A percentile compares a stretch with the other conserved stretches of the same genome.
Evolutionary conservation across 202 grass and related monocot species (phyloP).

Genomic region (Carex arenaria): DNA sequence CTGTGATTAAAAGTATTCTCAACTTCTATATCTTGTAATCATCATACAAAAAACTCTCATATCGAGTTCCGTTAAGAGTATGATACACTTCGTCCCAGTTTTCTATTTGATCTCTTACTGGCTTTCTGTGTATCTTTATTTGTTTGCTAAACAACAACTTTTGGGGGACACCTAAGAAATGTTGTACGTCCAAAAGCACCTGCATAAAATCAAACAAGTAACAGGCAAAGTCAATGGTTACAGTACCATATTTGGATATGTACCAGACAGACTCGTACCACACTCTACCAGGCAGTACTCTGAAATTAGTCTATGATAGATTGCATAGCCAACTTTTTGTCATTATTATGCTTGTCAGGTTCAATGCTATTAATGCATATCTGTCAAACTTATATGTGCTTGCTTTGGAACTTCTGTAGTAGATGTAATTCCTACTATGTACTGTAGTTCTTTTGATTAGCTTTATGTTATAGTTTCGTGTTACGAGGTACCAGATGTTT

Average conservation of each 20-base stretch:
- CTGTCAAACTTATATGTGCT: neutral
- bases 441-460: no score
- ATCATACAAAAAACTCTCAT: slow-evolving; percentile 62
- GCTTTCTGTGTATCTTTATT: slow-evolving; percentile 75
- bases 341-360: neutral
- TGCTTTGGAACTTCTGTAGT: no score
- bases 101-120: slow-evolving; percentile 45
- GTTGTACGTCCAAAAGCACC: slow-evolving; percentile 61
- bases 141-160: slow-evolving; percentile 59
- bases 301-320: neutral
- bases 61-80: slow-evolving; percentile 54
- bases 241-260: neutral
- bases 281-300: neutral
- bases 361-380: neutral
- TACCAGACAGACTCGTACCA: neutral
- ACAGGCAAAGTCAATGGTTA: neutral
- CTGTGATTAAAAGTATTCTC: neutral
- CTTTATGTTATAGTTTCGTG: no score
- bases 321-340: neutral
- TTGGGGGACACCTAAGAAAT: slow-evolving; percentile 58
- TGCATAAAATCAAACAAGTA: slow-evolving; percentile 18
- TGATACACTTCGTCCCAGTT: slow-evolving; percentile 85
- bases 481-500: no score
- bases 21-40: slow-evolving; percentile 47
- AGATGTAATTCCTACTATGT: no score